Conservation (phyloP, 2,329 filamentous ascomycete genomes). For the Rutstroemia sp. region DNA sequence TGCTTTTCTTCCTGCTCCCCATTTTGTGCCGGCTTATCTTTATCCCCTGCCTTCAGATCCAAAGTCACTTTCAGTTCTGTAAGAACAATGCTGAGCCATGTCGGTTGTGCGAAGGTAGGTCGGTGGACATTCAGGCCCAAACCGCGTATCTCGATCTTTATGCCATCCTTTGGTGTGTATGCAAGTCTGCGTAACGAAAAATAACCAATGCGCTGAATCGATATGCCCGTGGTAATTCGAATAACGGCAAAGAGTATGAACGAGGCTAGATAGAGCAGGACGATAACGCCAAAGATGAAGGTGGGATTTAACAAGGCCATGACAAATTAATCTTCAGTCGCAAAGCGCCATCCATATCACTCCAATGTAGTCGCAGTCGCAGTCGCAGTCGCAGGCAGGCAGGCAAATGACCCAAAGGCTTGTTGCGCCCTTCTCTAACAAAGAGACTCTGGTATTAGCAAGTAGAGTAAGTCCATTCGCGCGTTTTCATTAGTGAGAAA, state of each 20-base stretch:
- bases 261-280: conserved; percentile 82
- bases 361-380: background rate
- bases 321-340: conserved; percentile 7
- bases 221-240: conserved; percentile 86
- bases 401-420: background rate
- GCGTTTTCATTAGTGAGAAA: conserved; percentile 8
- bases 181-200: conserved; percentile 85
- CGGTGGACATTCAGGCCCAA: conserved; percentile 83
- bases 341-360: conserved; percentile 7
- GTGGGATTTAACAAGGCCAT: conserved; percentile 68
- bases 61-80: conserved; percentile 79
- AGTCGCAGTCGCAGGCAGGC: background rate
- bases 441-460: conserved; percentile 4
- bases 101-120: conserved; percentile 93
- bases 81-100: conserved; percentile 87
- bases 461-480: conserved; percentile 2
- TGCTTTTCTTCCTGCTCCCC: conserved; percentile 18
- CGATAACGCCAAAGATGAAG: conserved; percentile 77
- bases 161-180: conserved; percentile 81
- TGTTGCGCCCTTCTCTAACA: background rate
- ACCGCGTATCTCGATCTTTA: conserved; percentile 83
- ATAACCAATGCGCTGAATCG: conserved; percentile 91
- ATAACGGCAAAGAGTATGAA: conserved; percentile 92
- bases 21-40: conserved; percentile 27
- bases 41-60: conserved; percentile 61